Percentiles rank a stretch among this genome's conserved stretches.
phyloP scores from a whole-genome alignment of 345 rosid species.

The Angophora floribunda region DNA sequence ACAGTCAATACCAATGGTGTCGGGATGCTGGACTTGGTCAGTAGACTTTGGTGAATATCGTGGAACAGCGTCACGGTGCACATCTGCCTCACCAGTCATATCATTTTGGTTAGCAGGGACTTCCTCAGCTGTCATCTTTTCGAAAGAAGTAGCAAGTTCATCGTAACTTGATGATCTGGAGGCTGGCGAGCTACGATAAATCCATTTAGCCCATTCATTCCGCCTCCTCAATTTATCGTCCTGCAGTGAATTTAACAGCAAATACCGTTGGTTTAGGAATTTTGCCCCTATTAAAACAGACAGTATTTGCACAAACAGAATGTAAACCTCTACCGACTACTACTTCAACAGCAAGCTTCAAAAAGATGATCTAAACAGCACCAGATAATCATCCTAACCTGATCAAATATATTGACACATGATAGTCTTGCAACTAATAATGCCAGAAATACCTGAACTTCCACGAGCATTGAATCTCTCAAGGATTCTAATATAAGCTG shows the following conservation, averaged over 20 bases:
- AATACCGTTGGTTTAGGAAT: not conserved
- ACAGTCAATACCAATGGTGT: not conserved
- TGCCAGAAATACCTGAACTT: slow-evolving; percentile 43
- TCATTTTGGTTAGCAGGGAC: slow-evolving; percentile 3
- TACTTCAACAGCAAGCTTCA: not conserved
- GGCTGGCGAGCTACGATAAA: slow-evolving; percentile 7
- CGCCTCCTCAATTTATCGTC: slow-evolving; percentile 48
- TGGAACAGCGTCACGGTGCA: not conserved
- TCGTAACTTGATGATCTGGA: slow-evolving; percentile 5
- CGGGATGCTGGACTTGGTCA: not conserved
- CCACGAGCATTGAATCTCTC: slow-evolving; percentile 49
- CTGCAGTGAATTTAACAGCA: slow-evolving; percentile 14
- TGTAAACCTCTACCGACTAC: not conserved
- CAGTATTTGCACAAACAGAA: not conserved
- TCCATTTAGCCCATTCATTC: slow-evolving; percentile 46
- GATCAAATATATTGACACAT: not conserved
- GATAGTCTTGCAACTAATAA: not conserved
- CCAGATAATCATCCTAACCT: not conserved
- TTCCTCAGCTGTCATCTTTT: slow-evolving; percentile 22
- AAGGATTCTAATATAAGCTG: slow-evolving; percentile 56
- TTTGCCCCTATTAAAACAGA: not conserved
- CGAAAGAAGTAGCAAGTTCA: slow-evolving; percentile 17
- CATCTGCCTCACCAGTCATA: not conserved
- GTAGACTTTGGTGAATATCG: not conserved
- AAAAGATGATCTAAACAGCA: not conserved